Conservation (phyloP, 2,329 filamentous ascomycete genomes). For the Rhinocladiella mackenziei region DNA sequence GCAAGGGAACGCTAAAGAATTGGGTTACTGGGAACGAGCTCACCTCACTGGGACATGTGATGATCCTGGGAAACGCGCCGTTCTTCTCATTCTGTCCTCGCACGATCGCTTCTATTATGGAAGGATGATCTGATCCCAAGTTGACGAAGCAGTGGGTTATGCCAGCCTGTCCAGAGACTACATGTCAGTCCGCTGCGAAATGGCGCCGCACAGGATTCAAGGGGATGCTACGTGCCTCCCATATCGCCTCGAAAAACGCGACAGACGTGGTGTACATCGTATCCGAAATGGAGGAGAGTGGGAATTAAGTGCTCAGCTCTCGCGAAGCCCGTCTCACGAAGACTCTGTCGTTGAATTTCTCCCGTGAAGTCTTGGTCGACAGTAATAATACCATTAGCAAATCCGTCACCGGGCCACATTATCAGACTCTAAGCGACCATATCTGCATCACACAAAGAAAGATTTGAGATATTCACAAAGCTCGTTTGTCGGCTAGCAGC, state of each 20-base stretch:
- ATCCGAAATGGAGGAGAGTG: too few species aligned
- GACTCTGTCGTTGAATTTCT: too few species aligned
- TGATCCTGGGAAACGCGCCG: constrained; percentile 64
- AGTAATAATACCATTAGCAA: too few species aligned
- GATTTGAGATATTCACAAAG: too few species aligned
- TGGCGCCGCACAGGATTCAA: constrained; percentile 35
- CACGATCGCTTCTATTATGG: constrained; percentile 75
- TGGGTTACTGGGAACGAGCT: constrained; percentile 9
- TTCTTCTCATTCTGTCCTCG: constrained; percentile 66
- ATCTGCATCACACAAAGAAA: too few species aligned
- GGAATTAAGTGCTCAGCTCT: too few species aligned
- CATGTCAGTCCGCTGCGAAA: constrained; percentile 9
- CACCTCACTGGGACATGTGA: constrained; percentile 78
- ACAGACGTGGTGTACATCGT: constrained; percentile 72
- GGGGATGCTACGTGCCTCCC: constrained; percentile 60
- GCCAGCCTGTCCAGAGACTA: constrained; percentile 43
- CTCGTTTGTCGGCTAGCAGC: too few species aligned
- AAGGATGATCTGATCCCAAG: constrained; percentile 60
- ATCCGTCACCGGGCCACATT: too few species aligned
- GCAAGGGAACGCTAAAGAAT: too few species aligned
- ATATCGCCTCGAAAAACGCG: constrained; percentile 77
- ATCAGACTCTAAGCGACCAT: too few species aligned
- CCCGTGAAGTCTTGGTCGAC: too few species aligned
- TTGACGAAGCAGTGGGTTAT: constrained; percentile 53
- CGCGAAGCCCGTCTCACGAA: too few species aligned